Base-by-base conservation (phyloP, 495 filamentous ascomycete species). In the Tuber aestivum region DNA sequence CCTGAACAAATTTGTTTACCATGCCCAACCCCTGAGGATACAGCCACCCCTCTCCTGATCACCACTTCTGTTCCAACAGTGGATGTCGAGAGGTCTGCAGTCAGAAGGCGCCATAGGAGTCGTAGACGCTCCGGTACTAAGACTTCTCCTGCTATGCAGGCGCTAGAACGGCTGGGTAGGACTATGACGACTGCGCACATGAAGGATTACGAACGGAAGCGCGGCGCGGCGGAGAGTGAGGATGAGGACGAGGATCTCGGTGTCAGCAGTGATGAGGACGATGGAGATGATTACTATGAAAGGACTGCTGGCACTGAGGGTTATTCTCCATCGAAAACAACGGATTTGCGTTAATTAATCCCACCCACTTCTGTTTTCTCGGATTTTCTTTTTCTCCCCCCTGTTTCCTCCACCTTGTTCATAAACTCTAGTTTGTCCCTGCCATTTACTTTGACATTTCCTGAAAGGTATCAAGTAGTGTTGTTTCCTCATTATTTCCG, bases 131-230 rank as follows among this genome's bases (percentile, higher is more conserved):
- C 72, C n/a, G 40, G 75, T 18, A n/a, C 71, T 3, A 45, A 42
- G 35, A 71, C 76, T 37, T 74, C 70, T 61, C 80, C 79, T 2
- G 72, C 80, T 12, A 81, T 82, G 71, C 70, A 74, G 27, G 80
- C 81, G 3, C 69, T 82, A 23, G 79, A 80, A 45, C 70, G 80
- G 14, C 69, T 82, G 18, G 81, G 81, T n/a, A 76, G 81, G 44
- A 82, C 80, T 9, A 82, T 82, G 80, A 82, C 78, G 35, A 79
- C 76, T 35, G 81, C 81, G 3, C 81, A 82, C 45, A 77, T 71
- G 71, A 79, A 82, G 45, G 81, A 82, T 73, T 82, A 82, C 41
- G 81, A 82, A 38, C 75, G 81, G 71, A 82, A 79, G 41, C 74
- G 77, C 65, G 38, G 69, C 27, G 50, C 20, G 21, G 78, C 76